Conservation (phyloP, 2,329 filamentous ascomycete genomes). For the Phoma sp. region DNA sequence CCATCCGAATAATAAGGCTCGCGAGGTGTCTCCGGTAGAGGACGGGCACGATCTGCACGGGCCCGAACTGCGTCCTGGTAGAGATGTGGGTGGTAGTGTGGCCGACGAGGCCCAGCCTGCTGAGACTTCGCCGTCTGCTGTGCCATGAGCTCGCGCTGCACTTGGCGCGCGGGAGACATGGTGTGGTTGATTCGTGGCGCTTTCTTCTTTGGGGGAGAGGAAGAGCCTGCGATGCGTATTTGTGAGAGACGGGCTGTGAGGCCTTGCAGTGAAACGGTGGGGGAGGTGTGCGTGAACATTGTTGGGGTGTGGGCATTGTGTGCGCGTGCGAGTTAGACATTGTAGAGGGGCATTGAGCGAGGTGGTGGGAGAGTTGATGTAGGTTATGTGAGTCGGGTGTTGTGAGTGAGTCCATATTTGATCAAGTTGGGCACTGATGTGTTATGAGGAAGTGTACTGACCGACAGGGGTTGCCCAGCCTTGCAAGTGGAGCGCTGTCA, state of each 20-base stretch:
- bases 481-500: slow-evolving; percentile 11
- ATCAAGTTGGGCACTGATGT: slow-evolving; percentile 14
- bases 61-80: slow-evolving; percentile 1
- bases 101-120: slow-evolving; percentile 13
- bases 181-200: background rate
- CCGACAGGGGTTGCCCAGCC: slow-evolving; percentile 13
- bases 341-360: slow-evolving; percentile 7
- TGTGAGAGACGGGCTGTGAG: slow-evolving; percentile 2
- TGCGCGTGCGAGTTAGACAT: slow-evolving; percentile 1
- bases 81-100: slow-evolving; percentile 4
- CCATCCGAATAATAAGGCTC: slow-evolving; percentile 13
- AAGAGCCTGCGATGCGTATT: slow-evolving; percentile 1
- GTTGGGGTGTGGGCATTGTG: slow-evolving; percentile 13
- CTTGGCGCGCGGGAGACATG: background rate
- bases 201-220: background rate
- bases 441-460: slow-evolving; percentile 9
- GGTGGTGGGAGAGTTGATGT: background rate
- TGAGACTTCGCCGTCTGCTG: slow-evolving; percentile 4
- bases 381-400: background rate
- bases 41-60: slow-evolving; percentile 10
- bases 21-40: slow-evolving; percentile 8
- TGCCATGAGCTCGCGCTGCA: slow-evolving; percentile 4
- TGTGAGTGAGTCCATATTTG: background rate
- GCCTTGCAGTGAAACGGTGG: slow-evolving; percentile 3
- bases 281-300: slow-evolving; percentile 13